Conservation (phyloP, 352 stramenopile genomes). For the Pythium periplocum region DNA sequence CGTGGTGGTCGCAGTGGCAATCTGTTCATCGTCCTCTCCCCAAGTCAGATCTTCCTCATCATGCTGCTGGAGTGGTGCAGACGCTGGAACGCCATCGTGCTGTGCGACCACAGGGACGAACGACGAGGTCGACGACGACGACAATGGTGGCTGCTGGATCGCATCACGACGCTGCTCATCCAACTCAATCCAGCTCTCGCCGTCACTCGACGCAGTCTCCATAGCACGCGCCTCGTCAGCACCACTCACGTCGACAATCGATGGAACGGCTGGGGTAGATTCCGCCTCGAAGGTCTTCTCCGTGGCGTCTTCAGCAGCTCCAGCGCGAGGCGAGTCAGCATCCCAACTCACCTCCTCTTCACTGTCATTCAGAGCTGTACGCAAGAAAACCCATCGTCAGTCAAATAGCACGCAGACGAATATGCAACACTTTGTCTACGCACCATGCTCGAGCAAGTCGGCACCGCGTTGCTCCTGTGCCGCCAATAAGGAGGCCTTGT, state of each 20-base stretch:
- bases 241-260: background rate
- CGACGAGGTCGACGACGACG: conserved; percentile 32
- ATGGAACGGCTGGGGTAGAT: background rate
- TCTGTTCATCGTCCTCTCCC: conserved; percentile 46
- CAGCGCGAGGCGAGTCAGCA: conserved; percentile 38
- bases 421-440: conserved; percentile 1
- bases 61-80: background rate
- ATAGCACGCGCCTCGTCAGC: conserved; percentile 2
- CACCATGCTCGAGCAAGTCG: conserved; percentile 58
- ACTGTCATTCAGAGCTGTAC: conserved; percentile 43
- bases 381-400: conserved; percentile 1
- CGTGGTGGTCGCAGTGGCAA: conserved; percentile 8
- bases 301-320: conserved; percentile 27
- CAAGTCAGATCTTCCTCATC: conserved; percentile 57
- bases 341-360: conserved; percentile 73
- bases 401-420: background rate
- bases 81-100: background rate
- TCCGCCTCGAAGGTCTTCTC: conserved; percentile 32
- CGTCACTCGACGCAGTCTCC: conserved; percentile 42
- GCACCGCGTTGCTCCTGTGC: conserved; percentile 63
- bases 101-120: conserved; percentile 17
- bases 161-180: conserved; percentile 43
- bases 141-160: conserved; percentile 29
- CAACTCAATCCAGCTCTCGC: conserved; percentile 64
- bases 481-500: conserved; percentile 64